These are phyloP conservation scores for Filobasidium wieringae DNA, from an alignment of 768 basidiomycete genomes.

Conservation along the genomic window DNA sequence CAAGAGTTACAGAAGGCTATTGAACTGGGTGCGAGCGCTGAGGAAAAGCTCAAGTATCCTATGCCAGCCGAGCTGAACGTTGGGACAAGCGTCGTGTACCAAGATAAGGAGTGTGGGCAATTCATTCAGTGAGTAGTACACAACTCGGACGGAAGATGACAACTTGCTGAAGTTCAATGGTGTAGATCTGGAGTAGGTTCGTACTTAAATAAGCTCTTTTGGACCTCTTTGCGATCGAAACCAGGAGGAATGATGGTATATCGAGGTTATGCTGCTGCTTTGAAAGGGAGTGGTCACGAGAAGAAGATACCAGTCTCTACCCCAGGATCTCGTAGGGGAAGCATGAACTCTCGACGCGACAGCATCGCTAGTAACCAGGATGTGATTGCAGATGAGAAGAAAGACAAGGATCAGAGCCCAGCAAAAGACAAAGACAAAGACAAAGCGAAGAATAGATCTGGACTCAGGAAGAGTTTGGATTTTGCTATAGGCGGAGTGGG, in stretches of 20 bases:
- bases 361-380: conserved; percentile 20
- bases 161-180: background rate
- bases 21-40: conserved; percentile 36
- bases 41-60: conserved; percentile 41
- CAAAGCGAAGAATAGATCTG: background rate
- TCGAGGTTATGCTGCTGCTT: conserved; percentile 39
- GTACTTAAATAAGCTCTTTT: conserved; percentile 34
- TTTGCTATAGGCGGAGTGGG: conserved; percentile 13
- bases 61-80: conserved; percentile 27
- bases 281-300: conserved; percentile 2
- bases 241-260: conserved; percentile 39
- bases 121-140: conserved; percentile 34
- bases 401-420: background rate
- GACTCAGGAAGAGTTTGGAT: background rate
- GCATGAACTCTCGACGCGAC: conserved; percentile 21
- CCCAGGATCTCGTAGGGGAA: conserved; percentile 3
- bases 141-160: background rate
- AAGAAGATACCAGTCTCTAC: background rate
- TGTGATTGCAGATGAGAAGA: conserved; percentile 8
- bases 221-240: conserved; percentile 32
- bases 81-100: conserved; percentile 32
- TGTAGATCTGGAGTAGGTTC: conserved; percentile 27
- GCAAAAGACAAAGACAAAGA: background rate
- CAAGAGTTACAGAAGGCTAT: conserved; percentile 41
- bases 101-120: conserved; percentile 38